Percentiles rank a stretch among this genome's conserved stretches.
Evolutionary conservation across 225 moss, liverwort and hornwort genomes (phyloP).

Genomic region (Bryoerythrophyllum caledonicum): DNA sequence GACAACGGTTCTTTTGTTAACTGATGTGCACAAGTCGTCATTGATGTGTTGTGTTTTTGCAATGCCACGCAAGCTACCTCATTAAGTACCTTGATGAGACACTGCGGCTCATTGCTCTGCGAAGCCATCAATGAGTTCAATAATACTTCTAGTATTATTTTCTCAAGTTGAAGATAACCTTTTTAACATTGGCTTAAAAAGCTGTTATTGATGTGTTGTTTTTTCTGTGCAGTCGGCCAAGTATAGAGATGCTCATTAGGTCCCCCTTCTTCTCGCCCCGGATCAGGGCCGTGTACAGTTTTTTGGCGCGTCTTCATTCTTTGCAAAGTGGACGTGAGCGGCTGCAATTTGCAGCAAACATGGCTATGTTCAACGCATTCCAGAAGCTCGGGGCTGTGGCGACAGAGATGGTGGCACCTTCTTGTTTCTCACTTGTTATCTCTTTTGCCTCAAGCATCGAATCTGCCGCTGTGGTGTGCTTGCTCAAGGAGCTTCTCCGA

Average conservation of each 20-base stretch:
- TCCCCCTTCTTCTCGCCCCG: slow-evolving; percentile 65
- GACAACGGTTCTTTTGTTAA: neutral
- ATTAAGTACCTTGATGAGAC: neutral
- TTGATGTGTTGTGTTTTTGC: slow-evolving; percentile 7
- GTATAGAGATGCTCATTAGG: slow-evolving; percentile 56
- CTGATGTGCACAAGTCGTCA: neutral
- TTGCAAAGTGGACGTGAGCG: slow-evolving; percentile 51
- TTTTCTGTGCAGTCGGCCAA: slow-evolving; percentile 61
- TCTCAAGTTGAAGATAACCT: neutral
- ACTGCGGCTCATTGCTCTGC: neutral
- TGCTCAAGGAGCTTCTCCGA: slow-evolving; percentile 60
- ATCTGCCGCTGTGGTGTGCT: slow-evolving; percentile 43
- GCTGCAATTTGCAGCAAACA: slow-evolving; percentile 56
- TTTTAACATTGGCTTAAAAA: neutral
- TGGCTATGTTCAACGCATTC: slow-evolving; percentile 67
- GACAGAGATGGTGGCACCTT: slow-evolving; percentile 72
- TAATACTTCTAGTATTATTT: neutral
- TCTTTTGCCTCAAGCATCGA: slow-evolving; percentile 53
- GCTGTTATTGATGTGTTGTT: slow-evolving; percentile 17
- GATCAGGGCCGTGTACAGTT: slow-evolving; percentile 58
- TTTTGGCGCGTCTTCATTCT: slow-evolving; percentile 68
- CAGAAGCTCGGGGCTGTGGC: slow-evolving; percentile 58
- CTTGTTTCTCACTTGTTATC: slow-evolving; percentile 55
- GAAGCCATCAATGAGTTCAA: neutral
- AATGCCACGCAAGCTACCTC: slow-evolving; percentile 2